Conservation (phyloP, 805 yeast genomes). For the Teunomyces barrocoloradensis region DNA sequence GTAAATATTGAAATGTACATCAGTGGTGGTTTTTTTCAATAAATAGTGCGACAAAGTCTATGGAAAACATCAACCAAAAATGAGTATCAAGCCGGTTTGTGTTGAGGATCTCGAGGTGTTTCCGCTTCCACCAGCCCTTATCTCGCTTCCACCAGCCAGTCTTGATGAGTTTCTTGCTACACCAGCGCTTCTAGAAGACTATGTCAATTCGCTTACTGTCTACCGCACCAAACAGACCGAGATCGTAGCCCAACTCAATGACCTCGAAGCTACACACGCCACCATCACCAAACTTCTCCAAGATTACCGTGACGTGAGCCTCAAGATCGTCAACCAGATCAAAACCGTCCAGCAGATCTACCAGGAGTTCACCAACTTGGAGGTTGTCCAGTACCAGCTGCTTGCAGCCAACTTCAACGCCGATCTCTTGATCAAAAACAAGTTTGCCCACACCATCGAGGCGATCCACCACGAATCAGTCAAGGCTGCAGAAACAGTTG, state of each 20-base stretch:
- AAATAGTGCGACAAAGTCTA: too few relatives aligned
- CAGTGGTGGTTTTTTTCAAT: not conserved
- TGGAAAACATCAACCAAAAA: not conserved
- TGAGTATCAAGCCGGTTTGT: slow-evolving; percentile 6
- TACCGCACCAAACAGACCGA: slow-evolving; percentile 16
- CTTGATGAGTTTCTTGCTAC: slow-evolving; percentile 25
- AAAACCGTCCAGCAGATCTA: slow-evolving; percentile 22
- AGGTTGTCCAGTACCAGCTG: slow-evolving; percentile 38
- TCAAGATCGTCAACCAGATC: slow-evolving; percentile 23
- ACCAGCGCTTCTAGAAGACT: slow-evolving; percentile 31
- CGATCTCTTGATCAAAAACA: slow-evolving; percentile 26
- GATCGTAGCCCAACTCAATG: slow-evolving; percentile 12
- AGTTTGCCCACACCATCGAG: slow-evolving; percentile 24
- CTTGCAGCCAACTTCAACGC: slow-evolving; percentile 36
- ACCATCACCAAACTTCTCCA: slow-evolving; percentile 5
- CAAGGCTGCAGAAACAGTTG: slow-evolving; percentile 7
- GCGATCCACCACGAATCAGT: slow-evolving; percentile 20
- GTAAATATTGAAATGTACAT: not conserved
- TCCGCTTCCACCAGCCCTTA: slow-evolving; percentile 29
- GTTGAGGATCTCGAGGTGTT: slow-evolving; percentile 14
- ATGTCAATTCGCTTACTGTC: slow-evolving; percentile 22
- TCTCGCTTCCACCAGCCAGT: slow-evolving; percentile 26
- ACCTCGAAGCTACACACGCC: slow-evolving; percentile 2
- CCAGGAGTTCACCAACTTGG: slow-evolving; percentile 32
- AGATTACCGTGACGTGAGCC: slow-evolving; percentile 27